Base-by-base conservation (phyloP, 768 basidiomycete species). In the Hortiboletus flavorubellus region DNA sequence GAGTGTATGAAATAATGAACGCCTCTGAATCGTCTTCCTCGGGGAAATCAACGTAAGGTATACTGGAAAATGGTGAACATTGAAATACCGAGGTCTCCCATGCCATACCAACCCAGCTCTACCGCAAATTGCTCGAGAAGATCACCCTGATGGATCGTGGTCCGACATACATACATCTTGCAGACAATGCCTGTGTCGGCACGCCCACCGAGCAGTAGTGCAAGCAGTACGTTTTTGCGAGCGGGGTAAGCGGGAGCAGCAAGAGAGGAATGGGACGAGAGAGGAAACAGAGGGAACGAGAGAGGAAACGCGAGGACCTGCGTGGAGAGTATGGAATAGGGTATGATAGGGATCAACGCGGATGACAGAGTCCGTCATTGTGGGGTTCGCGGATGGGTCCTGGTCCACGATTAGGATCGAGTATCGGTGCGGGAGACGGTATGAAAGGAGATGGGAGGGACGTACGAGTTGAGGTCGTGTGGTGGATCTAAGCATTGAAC, bases 281-380 rank as follows among this genome's bases (percentile, higher is more conserved):
- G 30, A 15, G 5, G 26, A 18, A 46, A 14, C 26, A 26, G 26
- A 0, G 49, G 8, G 51, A 46, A 10, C 23, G 52, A 4, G 66
- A 46, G 56, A 30, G 61, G 16, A 75, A 78, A 37, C 68, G 75
- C 38, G 76, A 74, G 26, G 74, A 73, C 49, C 60, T 44, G 39
- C 68, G 73, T 48, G 59, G 60, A 21, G 57, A 55, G 12, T 68
- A 66, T 29, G 70, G 67, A 35, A 66, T 58, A 51, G 62, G 75
- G 34, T 78, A 78, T 58, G 74, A 76, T 15, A 65, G 77, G 35
- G 68, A 62, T 8, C 52, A 51, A 4, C 61, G 58, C 43, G 65
- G 60, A 29, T 65, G 68, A 55, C 58, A 64, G 33, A 68, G 62
- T 57, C 62, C 66, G 16, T 63, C 69, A 2, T 65, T 72, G 46